These are phyloP conservation scores for Aspergillus sojae DNA, from an alignment of 2,329 filamentous ascomycete genomes.

Conservation along the genomic window DNA sequence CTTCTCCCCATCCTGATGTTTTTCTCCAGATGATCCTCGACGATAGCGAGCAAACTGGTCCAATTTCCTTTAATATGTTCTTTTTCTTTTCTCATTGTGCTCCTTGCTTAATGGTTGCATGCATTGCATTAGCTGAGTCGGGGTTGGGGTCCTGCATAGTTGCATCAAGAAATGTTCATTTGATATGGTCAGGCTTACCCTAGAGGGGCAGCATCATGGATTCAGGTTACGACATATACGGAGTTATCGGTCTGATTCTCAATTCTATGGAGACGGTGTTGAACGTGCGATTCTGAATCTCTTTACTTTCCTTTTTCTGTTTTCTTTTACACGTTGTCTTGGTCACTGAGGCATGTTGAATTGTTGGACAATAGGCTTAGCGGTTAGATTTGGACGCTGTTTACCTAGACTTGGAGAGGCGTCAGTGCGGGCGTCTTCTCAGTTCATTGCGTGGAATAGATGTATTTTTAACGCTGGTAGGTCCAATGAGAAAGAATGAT, in stretches of 20 bases:
- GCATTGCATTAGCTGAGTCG: conserved; percentile 18
- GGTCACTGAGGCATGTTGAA: not conserved
- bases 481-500: not conserved
- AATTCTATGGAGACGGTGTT: conserved; percentile 8
- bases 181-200: not conserved
- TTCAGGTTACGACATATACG: conserved; percentile 12
- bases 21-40: conserved; percentile 1
- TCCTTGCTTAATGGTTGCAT: conserved; percentile 15
- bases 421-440: not conserved
- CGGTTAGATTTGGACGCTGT: conserved; percentile 8
- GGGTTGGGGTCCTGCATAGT: conserved; percentile 14
- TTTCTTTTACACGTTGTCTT: not conserved
- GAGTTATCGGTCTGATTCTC: conserved; percentile 11
- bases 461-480: not conserved
- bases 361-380: not conserved
- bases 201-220: conserved; percentile 7
- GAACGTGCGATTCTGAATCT: conserved; percentile 7
- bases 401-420: not conserved
- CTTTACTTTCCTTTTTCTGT: conserved; percentile 7
- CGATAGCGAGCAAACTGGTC: conserved; percentile 2
- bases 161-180: conserved; percentile 14
- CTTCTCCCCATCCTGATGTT: not conserved
- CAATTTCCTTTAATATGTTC: conserved; percentile 4
- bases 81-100: conserved; percentile 8
- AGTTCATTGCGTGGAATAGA: not conserved